phyloP scores from a whole-genome alignment of 1,284 basidiomycete genomes.

The Afroboletus lepidellus region DNA sequence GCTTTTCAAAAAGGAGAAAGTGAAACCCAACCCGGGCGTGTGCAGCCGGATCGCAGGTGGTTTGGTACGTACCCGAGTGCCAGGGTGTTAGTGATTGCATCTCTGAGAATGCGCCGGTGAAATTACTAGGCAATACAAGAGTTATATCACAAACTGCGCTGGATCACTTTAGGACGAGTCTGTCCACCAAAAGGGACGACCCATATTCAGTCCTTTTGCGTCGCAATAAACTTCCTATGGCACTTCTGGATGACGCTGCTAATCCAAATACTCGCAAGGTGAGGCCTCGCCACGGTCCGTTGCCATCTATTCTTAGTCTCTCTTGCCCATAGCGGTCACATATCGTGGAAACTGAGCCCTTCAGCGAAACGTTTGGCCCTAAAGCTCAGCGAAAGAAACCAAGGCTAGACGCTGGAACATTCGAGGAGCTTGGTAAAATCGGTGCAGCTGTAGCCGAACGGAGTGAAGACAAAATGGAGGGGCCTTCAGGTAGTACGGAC shows the following conservation, averaged over 20 bases:
- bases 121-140: constrained; percentile 81
- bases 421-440: constrained; percentile 81
- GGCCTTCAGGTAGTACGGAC: constrained; percentile 13
- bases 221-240: constrained; percentile 94
- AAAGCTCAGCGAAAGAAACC: constrained; percentile 92
- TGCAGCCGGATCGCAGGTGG: constrained; percentile 93
- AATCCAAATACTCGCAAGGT: constrained; percentile 81
- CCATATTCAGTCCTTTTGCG: constrained; percentile 92
- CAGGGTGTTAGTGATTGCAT: constrained; percentile 3
- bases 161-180: constrained; percentile 90
- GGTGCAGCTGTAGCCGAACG: constrained; percentile 45
- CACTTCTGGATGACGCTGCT: constrained; percentile 81
- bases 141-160: constrained; percentile 96
- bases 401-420: constrained; percentile 77
- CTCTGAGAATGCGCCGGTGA: constrained; percentile 8
- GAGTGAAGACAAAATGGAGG: constrained; percentile 9
- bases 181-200: constrained; percentile 81
- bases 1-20: constrained; percentile 91
- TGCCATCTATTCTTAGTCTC: constrained; percentile 6
- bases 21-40: constrained; percentile 83
- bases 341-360: constrained; percentile 93
- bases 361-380: constrained; percentile 88
- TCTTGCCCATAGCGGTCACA: constrained; percentile 63
- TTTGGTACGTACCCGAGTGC: constrained; percentile 66
- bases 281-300: constrained; percentile 14